phyloP scores from a whole-genome alignment of 371 early-diverging fungal species.

The Blakeslea trispora region DNA sequence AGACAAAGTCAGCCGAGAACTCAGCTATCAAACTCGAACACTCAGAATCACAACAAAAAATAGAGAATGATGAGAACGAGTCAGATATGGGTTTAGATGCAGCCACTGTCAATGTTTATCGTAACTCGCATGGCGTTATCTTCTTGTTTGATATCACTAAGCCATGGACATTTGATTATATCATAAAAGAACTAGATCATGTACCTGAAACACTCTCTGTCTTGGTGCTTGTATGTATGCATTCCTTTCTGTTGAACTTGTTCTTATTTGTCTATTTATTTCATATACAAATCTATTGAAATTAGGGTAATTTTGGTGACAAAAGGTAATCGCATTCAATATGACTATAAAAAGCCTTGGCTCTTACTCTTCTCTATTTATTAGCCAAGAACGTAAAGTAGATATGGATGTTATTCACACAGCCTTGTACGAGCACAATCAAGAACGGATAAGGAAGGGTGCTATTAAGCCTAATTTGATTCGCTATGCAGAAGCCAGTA shows the following conservation, averaged over 20 bases:
- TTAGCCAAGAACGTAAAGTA: constrained; percentile 34
- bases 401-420: constrained; percentile 43
- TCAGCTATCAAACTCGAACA: constrained; percentile 50
- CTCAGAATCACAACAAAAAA: constrained; percentile 9
- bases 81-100: constrained; percentile 55
- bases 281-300: too few species aligned
- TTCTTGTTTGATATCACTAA: constrained; percentile 66
- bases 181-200: constrained; percentile 44
- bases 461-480: constrained; percentile 59
- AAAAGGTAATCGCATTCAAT: too few species aligned
- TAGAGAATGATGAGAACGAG: constrained; percentile 1
- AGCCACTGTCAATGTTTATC: constrained; percentile 65
- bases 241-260: neutral
- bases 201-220: constrained; percentile 61
- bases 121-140: constrained; percentile 62
- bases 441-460: constrained; percentile 42
- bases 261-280: neutral
- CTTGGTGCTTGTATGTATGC: constrained; percentile 54
- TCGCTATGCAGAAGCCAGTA: constrained; percentile 62
- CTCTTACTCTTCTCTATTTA: too few species aligned
- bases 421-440: constrained; percentile 45
- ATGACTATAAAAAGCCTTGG: too few species aligned
- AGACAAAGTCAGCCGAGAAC: constrained; percentile 17
- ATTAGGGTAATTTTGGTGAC: constrained; percentile 58
- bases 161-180: constrained; percentile 69